phyloP scores from a whole-genome alignment of 2,329 filamentous ascomycete genomes.

The Monosporascus sp. region DNA sequence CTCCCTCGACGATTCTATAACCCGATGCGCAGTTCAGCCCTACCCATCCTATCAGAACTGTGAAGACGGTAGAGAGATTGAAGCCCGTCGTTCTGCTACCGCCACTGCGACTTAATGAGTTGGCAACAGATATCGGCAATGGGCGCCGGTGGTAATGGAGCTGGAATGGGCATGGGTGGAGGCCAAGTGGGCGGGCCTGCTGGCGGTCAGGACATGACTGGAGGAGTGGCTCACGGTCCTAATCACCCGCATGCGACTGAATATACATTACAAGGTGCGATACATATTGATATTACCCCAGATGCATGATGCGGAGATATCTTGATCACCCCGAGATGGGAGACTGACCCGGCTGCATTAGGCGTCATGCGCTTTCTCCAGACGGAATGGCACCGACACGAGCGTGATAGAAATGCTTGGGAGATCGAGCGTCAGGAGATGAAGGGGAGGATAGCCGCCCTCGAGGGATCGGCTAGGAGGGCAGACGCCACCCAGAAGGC shows the following conservation, averaged over 20 bases:
- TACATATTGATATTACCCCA: not conserved
- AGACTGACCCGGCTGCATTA: conserved; percentile 28
- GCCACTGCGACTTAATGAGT: conserved; percentile 24
- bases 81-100: conserved; percentile 10
- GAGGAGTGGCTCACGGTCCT: conserved; percentile 32
- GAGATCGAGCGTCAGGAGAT: conserved; percentile 99
- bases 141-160: conserved; percentile 34
- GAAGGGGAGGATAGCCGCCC: conserved; percentile 91
- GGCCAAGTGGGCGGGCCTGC: conserved; percentile 33
- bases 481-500: conserved; percentile 86
- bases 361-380: conserved; percentile 99
- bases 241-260: conserved; percentile 55
- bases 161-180: conserved; percentile 35
- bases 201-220: conserved; percentile 33
- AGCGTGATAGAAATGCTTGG: conserved; percentile 96
- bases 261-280: conserved; percentile 52
- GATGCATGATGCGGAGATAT: no score
- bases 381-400: conserved; percentile 98
- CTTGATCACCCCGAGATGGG: conserved; percentile 1
- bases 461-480: conserved; percentile 84
- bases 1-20: conserved; percentile 3
- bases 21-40: conserved; percentile 20
- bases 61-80: conserved; percentile 21
- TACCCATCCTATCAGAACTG: conserved; percentile 11
- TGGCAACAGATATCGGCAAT: conserved; percentile 33